These are phyloP conservation scores for Symbiotaphrina buchneri DNA, from an alignment of 495 filamentous ascomycete species.

Conservation along the genomic window DNA sequence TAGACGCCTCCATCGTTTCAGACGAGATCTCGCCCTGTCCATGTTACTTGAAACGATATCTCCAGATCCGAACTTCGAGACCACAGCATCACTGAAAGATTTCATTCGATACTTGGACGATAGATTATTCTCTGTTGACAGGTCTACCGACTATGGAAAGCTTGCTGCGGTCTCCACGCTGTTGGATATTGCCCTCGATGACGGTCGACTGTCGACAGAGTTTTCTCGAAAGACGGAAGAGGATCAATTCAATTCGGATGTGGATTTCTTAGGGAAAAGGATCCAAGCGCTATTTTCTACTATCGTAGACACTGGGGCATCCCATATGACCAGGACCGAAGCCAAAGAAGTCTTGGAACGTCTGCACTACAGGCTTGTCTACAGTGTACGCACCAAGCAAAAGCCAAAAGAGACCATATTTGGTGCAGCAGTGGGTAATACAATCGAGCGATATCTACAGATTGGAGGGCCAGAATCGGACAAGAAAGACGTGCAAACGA, in stretches of 20 bases:
- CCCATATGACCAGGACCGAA: constrained; percentile 45
- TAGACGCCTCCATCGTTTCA: constrained; percentile 32
- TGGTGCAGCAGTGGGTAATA: constrained; percentile 11
- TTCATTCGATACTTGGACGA: too few relatives aligned
- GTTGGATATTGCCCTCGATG: constrained; percentile 53
- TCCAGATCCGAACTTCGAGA: too few relatives aligned
- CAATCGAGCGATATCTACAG: too few relatives aligned
- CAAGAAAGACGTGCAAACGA: too few relatives aligned
- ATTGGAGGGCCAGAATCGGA: too few relatives aligned
- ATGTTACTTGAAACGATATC: constrained; percentile 37
- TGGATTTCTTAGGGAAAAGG: constrained; percentile 39
- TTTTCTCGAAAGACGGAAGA: constrained; percentile 16
- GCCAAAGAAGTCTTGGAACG: constrained; percentile 51
- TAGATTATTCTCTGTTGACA: too few relatives aligned
- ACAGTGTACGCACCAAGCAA: constrained; percentile 43
- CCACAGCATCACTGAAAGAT: too few relatives aligned
- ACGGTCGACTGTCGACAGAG: constrained; percentile 19
- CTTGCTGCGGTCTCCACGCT: constrained; percentile 39
- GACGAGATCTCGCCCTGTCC: constrained; percentile 48
- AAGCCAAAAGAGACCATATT: constrained; percentile 35
- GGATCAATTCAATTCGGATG: constrained; percentile 35
- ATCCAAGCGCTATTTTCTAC: constrained; percentile 43
- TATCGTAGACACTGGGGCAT: constrained; percentile 55
- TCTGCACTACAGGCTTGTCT: constrained; percentile 44
- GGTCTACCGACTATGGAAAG: constrained; percentile 39